Evolutionary conservation across 257 asterid species (phyloP).

Genomic region (Pogostemon cablin): DNA sequence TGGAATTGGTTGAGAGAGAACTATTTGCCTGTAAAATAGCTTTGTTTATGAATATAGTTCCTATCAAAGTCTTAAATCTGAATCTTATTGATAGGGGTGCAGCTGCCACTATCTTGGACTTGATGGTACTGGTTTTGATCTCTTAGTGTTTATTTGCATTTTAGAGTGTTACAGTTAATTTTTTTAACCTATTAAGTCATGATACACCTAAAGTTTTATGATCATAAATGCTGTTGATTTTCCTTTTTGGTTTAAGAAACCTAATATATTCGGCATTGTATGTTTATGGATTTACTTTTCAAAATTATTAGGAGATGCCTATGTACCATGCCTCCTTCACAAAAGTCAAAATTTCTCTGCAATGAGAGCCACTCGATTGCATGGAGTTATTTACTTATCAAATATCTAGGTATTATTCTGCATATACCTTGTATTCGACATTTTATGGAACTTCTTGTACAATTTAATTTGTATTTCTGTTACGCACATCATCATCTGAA

Average conservation of each 20-base stretch:
- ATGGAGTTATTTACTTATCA: neutral
- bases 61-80: neutral
- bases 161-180: slow-evolving; percentile 8
- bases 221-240: neutral
- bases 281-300: slow-evolving; percentile 10
- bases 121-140: slow-evolving; percentile 23
- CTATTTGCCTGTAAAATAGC: neutral
- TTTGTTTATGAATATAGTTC: neutral
- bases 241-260: slow-evolving; percentile 20
- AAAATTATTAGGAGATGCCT: slow-evolving; percentile 16
- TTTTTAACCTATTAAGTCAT: slow-evolving; percentile 1
- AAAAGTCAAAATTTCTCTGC: slow-evolving; percentile 24
- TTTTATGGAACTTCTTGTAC: neutral
- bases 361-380: slow-evolving; percentile 6
- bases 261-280: neutral
- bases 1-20: neutral
- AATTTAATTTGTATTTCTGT: neutral
- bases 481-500: slow-evolving; percentile 10
- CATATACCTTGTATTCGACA: neutral
- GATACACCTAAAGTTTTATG: slow-evolving; percentile 5
- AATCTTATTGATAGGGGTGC: slow-evolving; percentile 7
- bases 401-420: neutral
- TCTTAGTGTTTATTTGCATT: slow-evolving; percentile 8
- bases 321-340: neutral
- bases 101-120: slow-evolving; percentile 25